phyloP scores from a whole-genome alignment of 164 flowering plant genomes.

The Dillenia turbinata region DNA sequence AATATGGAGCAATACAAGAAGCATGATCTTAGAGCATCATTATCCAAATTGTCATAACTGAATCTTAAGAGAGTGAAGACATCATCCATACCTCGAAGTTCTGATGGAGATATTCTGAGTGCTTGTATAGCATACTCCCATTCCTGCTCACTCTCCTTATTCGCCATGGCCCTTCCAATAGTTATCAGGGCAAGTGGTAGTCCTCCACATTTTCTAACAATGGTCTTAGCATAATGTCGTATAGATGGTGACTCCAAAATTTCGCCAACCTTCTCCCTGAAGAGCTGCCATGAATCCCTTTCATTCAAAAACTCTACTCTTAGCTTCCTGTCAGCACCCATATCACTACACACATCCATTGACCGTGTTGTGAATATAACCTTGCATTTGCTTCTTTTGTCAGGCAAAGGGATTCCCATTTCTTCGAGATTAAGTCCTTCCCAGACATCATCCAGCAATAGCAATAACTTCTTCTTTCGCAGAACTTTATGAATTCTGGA shows the following conservation, averaged over 20 bases:
- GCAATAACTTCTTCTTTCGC: conserved; percentile 20
- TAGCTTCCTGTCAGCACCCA: conserved; percentile 25
- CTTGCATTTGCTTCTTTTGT: conserved; percentile 20
- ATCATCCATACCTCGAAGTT: conserved; percentile 29
- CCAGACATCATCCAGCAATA: conserved; percentile 35
- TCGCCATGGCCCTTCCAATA: conserved; percentile 30
- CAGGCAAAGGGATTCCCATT: conserved; percentile 27
- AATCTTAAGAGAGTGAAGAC: conserved; percentile 25
- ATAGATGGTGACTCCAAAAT: conserved; percentile 9
- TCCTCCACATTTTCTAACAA: conserved; percentile 26
- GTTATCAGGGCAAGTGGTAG: conserved; percentile 34
- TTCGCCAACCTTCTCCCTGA: conserved; percentile 16
- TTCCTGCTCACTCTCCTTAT: conserved; percentile 21
- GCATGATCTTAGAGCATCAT: conserved; percentile 16
- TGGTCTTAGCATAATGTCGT: conserved; percentile 13
- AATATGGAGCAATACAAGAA: conserved; percentile 29
- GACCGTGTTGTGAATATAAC: conserved; percentile 26
- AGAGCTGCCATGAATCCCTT: conserved; percentile 24
- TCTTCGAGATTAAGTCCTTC: conserved; percentile 17
- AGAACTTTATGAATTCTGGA: conserved; percentile 8
- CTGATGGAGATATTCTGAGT: conserved; percentile 19
- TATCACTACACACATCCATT: conserved; percentile 16
- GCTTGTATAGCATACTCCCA: conserved; percentile 24
- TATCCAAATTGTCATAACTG: conserved; percentile 24
- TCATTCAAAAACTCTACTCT: conserved; percentile 19